Evolutionary conservation across 179 eudicot genomes (phyloP), one percentile per base, ranked within the genome.

Genomic region (Nepenthes alata): DNA sequence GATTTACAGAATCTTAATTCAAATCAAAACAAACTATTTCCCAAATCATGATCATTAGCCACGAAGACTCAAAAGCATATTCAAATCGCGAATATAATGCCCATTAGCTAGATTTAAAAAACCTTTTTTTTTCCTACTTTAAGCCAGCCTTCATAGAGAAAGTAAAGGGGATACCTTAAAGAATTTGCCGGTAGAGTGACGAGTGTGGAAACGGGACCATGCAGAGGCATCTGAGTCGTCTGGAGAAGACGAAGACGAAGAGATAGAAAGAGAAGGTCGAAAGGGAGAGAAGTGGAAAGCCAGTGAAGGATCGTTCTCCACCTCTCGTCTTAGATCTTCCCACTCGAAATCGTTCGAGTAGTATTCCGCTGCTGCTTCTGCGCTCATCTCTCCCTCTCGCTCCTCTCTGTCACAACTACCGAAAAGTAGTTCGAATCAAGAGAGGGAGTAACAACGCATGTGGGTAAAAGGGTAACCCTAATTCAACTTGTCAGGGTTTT

Each of bases 171-270:
- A 16, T 47, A 91, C 98, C 96, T 91, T 89, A 81, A 91, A 91
- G 90, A 91, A 91, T 66, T 80, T 89, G 38, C 95, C 98, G 36
- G 98, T 63, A 77, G 89, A 84, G 56, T 91, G 96, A 61, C 85
- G 86, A 64, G 98, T 51, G 70, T 91, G 95, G 61, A 91, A 91
- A 4, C 67, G 48, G 56, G 85, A 75, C 98, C 96, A 93, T 25
- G 98, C 88, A 58, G 68, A 47, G 52, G 73, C 60, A 2, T 58
- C 37, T 3, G 69, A 15, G 6, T 67, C 41, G 8, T 50, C 55
- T n/a, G 72, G 52, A 8, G 60, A 35, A 34, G 58, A 50, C 16
- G 67, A 47, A n/a, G 72, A 58, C 7, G 75, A 41, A 4, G 52
- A 41, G 11, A 15, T 35, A 2, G 62, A 34, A 5, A 37, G 10